Evolutionary conservation across 176 grass and related monocot genomes (phyloP), one percentile per base, ranked within the genome.

Genomic region (Aegilops bicornis): DNA sequence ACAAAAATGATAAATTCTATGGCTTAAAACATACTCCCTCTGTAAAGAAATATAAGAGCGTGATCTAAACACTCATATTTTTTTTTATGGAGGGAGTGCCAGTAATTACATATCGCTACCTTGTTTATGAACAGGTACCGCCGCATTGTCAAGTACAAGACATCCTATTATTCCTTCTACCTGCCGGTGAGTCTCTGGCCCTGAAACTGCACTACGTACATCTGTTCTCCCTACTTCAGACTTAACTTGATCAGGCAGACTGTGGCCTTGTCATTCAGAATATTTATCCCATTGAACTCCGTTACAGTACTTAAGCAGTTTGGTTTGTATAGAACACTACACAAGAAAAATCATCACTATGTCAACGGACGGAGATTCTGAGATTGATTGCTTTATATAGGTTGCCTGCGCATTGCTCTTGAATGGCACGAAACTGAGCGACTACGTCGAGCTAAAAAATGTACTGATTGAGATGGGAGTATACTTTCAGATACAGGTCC

Each of bases 111-210:
- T 6, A 1, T 5, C 17, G 40, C 11, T 22, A 23, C 31, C 30
- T 70, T 71, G 3, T 47, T 81, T 85, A 25, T 78, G 30, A 17
- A 23, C 72, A 94, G 92, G 76, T 94, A 92, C 35, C 87, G 77
- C 64, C 90, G 90, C 19, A 92, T 95, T 80, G 93, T 95, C 10
- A 91, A 89, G 32, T 91, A 95, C 80, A 95, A 95, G 78, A 92
- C 93, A 40, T 82, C 93, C 33, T 95, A 92, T 71, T 95, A 95
- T 29, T 92, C 90, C 13, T 92, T 95, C 72, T 95, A 95, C 40
- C 78, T 92, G 31, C 90, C 93, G 65, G 93, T 95, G 39, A 88
- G 93, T 77, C 77, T 4, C 80, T 6, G 22, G 31, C 1, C 36
- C 75, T 69, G 4, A 6, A 88, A 35, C 9, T 70, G 63, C 62